Evolutionary conservation across 2,329 filamentous ascomycete genomes (phyloP).

Genomic region (Venturiaceae sp.): DNA sequence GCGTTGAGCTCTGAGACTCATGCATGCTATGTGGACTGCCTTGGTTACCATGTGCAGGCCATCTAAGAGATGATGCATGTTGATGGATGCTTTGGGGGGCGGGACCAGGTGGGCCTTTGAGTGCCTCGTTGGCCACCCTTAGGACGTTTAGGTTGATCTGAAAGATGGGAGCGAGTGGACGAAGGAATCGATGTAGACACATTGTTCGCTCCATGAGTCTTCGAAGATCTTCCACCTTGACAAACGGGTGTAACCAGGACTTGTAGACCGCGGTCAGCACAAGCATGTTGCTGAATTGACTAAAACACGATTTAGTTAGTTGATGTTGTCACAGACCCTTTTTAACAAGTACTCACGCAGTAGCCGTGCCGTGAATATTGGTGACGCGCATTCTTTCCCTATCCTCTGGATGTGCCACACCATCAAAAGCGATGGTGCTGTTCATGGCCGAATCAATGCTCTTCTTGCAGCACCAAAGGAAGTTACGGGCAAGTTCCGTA

Average conservation of each 20-base stretch:
- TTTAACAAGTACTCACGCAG: slow-evolving; percentile 81
- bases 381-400: slow-evolving; percentile 67
- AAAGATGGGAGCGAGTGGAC: slow-evolving; percentile 66
- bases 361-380: slow-evolving; percentile 92
- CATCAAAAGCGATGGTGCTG: slow-evolving; percentile 77
- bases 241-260: slow-evolving; percentile 49
- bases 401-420: slow-evolving; percentile 53
- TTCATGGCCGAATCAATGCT: slow-evolving; percentile 69
- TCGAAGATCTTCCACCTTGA: slow-evolving; percentile 47
- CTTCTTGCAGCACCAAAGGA: slow-evolving; percentile 14
- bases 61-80: neutral
- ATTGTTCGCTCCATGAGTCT: slow-evolving; percentile 65
- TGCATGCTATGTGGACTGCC: slow-evolving; percentile 3
- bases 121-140: neutral
- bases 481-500: slow-evolving; percentile 9
- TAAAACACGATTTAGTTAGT: slow-evolving; percentile 25
- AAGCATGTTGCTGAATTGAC: slow-evolving; percentile 94
- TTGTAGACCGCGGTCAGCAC: slow-evolving; percentile 76
- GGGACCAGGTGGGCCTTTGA: neutral
- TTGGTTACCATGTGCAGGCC: too few relatives aligned
- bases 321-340: too few relatives aligned
- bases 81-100: neutral
- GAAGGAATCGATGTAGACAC: slow-evolving; percentile 59
- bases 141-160: slow-evolving; percentile 2
- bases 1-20: slow-evolving; percentile 1